Percentiles rank a stretch among this genome's conserved stretches.
Conservation (phyloP, 73 alveolate species). For the Diophrys appendiculata region DNA sequence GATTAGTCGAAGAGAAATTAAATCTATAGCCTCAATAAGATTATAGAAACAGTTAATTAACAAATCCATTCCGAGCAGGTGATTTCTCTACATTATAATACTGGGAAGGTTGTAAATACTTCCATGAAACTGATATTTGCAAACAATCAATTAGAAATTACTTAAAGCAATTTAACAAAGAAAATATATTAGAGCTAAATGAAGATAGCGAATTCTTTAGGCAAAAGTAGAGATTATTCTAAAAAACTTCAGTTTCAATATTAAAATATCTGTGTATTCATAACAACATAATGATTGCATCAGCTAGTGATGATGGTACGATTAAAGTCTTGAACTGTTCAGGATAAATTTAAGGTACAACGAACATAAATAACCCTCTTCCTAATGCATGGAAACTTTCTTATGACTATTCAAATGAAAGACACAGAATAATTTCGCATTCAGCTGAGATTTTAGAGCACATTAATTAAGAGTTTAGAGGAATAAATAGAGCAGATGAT, state of each 20-base stretch:
- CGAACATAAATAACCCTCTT: slow-evolving; percentile 38
- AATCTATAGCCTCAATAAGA: not conserved
- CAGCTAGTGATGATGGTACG: slow-evolving; percentile 41
- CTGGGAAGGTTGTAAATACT: not conserved
- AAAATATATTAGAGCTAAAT: too few species aligned
- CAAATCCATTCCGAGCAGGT: not conserved
- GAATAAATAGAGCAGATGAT: not conserved
- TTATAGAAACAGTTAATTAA: not conserved
- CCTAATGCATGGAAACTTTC: slow-evolving; percentile 47
- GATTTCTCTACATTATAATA: not conserved
- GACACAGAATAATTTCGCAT: slow-evolving; percentile 5
- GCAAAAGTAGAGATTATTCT: not conserved
- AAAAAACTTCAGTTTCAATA: not conserved
- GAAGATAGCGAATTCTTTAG: not conserved
- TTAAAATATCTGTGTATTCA: slow-evolving; percentile 16
- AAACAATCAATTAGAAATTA: not conserved
- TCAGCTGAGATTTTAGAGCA: slow-evolving; percentile 11
- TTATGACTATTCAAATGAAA: slow-evolving; percentile 27
- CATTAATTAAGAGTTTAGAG: slow-evolving; percentile 20
- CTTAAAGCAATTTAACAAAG: not conserved
- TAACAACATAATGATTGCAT: slow-evolving; percentile 13
- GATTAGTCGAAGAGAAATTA: not conserved
- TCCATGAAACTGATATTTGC: not conserved
- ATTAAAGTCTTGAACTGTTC: slow-evolving; percentile 11
- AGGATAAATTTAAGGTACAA: slow-evolving; percentile 29